Base-by-base conservation (phyloP, 2,329 filamentous ascomycete genomes). In the Dactylellina cionopaga region DNA sequence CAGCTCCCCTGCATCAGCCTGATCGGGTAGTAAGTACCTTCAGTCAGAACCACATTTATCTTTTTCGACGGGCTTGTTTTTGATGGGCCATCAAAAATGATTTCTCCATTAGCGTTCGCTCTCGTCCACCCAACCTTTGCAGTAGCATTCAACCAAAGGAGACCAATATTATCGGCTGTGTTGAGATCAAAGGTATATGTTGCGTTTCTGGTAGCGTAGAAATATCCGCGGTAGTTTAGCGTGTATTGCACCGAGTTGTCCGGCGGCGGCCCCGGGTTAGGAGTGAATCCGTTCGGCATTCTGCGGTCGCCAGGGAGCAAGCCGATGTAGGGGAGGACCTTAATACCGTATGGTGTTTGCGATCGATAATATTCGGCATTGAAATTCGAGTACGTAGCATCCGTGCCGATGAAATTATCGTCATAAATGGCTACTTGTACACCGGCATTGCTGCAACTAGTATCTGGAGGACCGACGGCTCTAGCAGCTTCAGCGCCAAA, bases 151-250 rank as follows among this genome's bases (percentile, higher is more conserved):
- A n/a, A n/a, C 37, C 37, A 41, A 5, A 55, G 2, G 17, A 2
- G 33, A 9, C 2, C 52, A 9, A 5, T 46, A 11, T 68, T 52
- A 19, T 68, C 54, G 11, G 10, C 52, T 0, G 2, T 29, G 0
- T 9, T 25, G 27, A 60, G 1, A 11, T 7, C 11, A 9, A 68
- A 47, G 10, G 6, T 54, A 22, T 68, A 68, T 11, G 9, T 44
- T 1, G 24, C 46, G 2, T 13, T 43, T 5, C 3, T 29, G 9
- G 63, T 52, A 1, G 17, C 44, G 19, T 35, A 68, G n/a, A 68
- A 52, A 10, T 59, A 68, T 0, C 63, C 63, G 11, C 63, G 52
- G 27, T 51, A 60, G 11, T 44, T 37, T 1, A 68, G 46, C 6
- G 35, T n/a, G 41, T 68, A 60, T n/a, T 22, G 10, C n/a, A n/a